Percentiles rank a stretch among this genome's conserved stretches.
Evolutionary conservation across 495 filamentous ascomycete genomes (phyloP).

Genomic region (Parachaetomium inaequale): DNA sequence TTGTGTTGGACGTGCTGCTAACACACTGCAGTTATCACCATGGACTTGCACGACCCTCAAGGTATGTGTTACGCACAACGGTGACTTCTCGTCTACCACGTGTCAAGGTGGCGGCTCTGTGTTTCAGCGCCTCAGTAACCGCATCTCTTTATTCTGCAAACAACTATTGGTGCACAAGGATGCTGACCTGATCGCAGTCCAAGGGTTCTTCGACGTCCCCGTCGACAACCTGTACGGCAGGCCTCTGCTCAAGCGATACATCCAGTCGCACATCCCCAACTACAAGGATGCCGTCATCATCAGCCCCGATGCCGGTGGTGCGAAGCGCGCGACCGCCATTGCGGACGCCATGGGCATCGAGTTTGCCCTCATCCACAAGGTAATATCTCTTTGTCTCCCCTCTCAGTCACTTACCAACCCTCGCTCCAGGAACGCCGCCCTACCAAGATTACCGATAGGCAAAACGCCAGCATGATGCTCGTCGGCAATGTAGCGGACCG

Average conservation of each 20-base stretch:
- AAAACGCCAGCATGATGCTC: slow-evolving; percentile 98
- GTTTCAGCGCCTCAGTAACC: neutral
- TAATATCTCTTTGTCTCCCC: slow-evolving; percentile 41
- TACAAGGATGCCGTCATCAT: slow-evolving; percentile 89
- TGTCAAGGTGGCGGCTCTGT: slow-evolving; percentile 13
- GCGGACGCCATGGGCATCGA: slow-evolving; percentile 88
- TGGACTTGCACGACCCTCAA: slow-evolving; percentile 97
- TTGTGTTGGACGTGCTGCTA: slow-evolving; percentile 16
- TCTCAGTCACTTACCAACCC: slow-evolving; percentile 15
- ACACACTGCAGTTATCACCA: slow-evolving; percentile 69
- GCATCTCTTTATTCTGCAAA: neutral
- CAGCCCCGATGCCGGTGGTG: slow-evolving; percentile 94
- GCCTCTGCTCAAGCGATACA: slow-evolving; percentile 84
- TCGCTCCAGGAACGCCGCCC: slow-evolving; percentile 80
- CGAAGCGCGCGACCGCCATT: slow-evolving; percentile 95
- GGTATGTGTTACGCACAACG: slow-evolving; percentile 46
- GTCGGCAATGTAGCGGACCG: slow-evolving; percentile 83
- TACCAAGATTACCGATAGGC: slow-evolving; percentile 87
- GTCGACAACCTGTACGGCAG: slow-evolving; percentile 95
- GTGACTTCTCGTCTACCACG: neutral
- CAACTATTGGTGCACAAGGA: neutral
- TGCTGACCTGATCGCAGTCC: slow-evolving; percentile 35
- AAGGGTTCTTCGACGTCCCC: slow-evolving; percentile 97
- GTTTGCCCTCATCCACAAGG: slow-evolving; percentile 98
- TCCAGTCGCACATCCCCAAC: slow-evolving; percentile 80